phyloP scores from a whole-genome alignment of 495 filamentous ascomycete species.

The Trichocladium antarcticum region DNA sequence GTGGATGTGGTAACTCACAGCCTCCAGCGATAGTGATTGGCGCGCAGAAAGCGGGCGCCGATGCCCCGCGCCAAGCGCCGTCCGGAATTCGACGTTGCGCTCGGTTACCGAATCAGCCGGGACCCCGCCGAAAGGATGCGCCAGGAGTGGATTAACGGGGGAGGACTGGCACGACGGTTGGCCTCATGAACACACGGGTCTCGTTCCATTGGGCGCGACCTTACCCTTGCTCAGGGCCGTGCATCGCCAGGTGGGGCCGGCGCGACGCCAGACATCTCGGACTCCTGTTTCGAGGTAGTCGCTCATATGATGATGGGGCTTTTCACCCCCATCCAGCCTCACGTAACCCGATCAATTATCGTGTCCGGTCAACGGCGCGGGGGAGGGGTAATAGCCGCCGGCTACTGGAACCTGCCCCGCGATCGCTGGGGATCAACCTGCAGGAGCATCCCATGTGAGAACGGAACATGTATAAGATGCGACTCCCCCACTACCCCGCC shows the following conservation, averaged over 20 bases:
- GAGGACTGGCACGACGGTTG: too few species aligned
- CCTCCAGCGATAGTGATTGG: conserved; percentile 8
- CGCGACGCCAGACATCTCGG: background rate
- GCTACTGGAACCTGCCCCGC: background rate
- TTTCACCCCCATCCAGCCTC: too few species aligned
- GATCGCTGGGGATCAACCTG: background rate
- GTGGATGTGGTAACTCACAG: too few species aligned
- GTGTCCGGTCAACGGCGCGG: too few species aligned
- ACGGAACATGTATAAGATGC: conserved; percentile 4
- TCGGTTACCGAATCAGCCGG: conserved; percentile 4
- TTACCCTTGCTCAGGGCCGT: background rate
- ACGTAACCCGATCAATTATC: too few species aligned
- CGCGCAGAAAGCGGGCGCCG: background rate
- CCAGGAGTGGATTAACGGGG: too few species aligned
- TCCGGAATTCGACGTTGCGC: conserved; percentile 10
- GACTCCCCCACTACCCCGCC: conserved; percentile 11
- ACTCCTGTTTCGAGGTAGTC: too few species aligned
- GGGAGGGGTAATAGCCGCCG: background rate
- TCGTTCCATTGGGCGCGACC: background rate
- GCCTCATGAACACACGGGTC: too few species aligned
- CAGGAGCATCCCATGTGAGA: background rate
- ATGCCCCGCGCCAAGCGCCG: background rate
- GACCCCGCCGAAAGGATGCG: background rate
- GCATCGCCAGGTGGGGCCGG: background rate
- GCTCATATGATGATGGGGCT: too few species aligned